Percentiles rank a stretch among this genome's conserved stretches.
Evolutionary conservation across 495 filamentous ascomycete species (phyloP).

Genomic region (Aspergillus ostianus): DNA sequence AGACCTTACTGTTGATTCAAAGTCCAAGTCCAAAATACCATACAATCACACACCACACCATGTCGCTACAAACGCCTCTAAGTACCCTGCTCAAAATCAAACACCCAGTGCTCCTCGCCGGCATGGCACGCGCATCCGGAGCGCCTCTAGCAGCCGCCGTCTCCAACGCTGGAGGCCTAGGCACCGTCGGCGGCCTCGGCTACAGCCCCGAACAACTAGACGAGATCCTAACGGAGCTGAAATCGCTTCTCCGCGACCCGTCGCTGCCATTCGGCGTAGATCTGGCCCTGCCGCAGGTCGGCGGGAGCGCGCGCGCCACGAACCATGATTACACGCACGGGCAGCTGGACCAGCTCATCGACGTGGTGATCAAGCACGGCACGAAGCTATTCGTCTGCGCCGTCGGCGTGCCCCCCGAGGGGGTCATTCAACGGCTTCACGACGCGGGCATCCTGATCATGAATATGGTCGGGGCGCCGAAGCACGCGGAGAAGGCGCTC

Average conservation of each 20-base stretch:
- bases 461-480: constrained; percentile 96
- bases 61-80: constrained; percentile 71
- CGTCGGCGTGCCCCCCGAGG: constrained; percentile 74
- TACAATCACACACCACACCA: constrained; percentile 17
- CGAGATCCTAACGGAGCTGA: constrained; percentile 78
- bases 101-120: constrained; percentile 82
- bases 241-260: constrained; percentile 60
- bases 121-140: constrained; percentile 81
- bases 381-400: constrained; percentile 80
- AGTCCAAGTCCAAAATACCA: not conserved
- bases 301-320: constrained; percentile 73
- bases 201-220: constrained; percentile 80
- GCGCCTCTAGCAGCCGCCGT: constrained; percentile 80
- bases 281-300: constrained; percentile 81
- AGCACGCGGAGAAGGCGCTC: constrained; percentile 80
- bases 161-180: constrained; percentile 83
- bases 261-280: constrained; percentile 82
- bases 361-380: constrained; percentile 72
- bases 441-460: constrained; percentile 74
- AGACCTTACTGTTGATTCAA: not conserved
- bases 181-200: constrained; percentile 79
- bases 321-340: constrained; percentile 92
- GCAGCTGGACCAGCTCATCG: constrained; percentile 76
- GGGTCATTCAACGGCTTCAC: constrained; percentile 69
- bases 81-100: constrained; percentile 70